phyloP scores from a whole-genome alignment of 495 filamentous ascomycete genomes.

The Xeromyces bisporus region DNA sequence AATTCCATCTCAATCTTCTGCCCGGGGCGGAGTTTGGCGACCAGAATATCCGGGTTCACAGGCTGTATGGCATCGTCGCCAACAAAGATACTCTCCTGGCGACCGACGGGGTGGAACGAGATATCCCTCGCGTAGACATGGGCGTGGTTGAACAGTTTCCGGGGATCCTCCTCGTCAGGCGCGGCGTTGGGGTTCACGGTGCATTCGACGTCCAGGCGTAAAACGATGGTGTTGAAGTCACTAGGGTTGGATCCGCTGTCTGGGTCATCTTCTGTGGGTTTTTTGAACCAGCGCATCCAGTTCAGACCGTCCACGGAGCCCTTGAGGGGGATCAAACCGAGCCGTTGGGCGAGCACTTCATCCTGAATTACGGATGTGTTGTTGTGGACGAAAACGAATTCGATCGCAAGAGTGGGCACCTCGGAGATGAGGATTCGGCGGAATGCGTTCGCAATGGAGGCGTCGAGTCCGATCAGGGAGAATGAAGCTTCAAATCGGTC shows the following conservation, averaged over 20 bases:
- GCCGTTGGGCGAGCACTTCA: conserved; percentile 76
- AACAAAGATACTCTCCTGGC: conserved; percentile 51
- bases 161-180: conserved; percentile 57
- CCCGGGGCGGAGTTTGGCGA: conserved; percentile 85
- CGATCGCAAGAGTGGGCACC: conserved; percentile 85
- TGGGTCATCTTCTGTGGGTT: conserved; percentile 35
- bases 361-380: conserved; percentile 97
- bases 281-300: conserved; percentile 62
- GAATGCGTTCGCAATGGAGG: conserved; percentile 91
- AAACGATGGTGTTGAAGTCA: conserved; percentile 66
- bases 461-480: conserved; percentile 81
- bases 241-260: conserved; percentile 32
- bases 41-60: conserved; percentile 79
- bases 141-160: conserved; percentile 65
- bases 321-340: conserved; percentile 80
- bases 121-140: conserved; percentile 80
- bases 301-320: conserved; percentile 58
- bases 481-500: conserved; percentile 59
- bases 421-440: conserved; percentile 93
- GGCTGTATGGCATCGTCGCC: conserved; percentile 49
- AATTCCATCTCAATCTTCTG: conserved; percentile 70
- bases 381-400: conserved; percentile 75
- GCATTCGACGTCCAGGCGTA: conserved; percentile 59
- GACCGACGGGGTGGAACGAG: conserved; percentile 52
- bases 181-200: conserved; percentile 54